Base-by-base conservation (phyloP, 164 flowering plant genomes). In the Malania oleifera region DNA sequence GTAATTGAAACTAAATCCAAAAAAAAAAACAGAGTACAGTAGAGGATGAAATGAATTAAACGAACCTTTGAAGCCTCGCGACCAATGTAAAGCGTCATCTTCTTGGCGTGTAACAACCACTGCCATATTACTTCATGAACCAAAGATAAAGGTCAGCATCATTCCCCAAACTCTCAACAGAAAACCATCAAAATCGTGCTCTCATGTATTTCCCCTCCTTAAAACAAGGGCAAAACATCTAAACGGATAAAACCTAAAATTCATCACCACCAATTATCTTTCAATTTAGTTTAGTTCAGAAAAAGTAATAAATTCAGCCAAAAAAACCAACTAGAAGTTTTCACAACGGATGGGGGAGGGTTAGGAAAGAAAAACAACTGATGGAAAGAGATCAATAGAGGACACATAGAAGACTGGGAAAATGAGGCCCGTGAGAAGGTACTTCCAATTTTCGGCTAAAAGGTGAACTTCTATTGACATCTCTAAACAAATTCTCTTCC, bases 1-100 rank as follows among this genome's bases (percentile, higher is more conserved):
- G 13, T 18, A 7, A 50, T 24, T 17, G n/a, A n/a, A n/a, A n/a
- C n/a, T n/a, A 41, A 49, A 46, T 49, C 19, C 45, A 27, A 64
- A 11, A 7, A 41, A 31, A 59, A 2, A 5, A 35, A 31, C 24
- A 53, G 25, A 12, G 29, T n/a, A n/a, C n/a, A n/a, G n/a, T n/a
- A n/a, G 39, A 37, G 49, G 10, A 20, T 9, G 45, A 17, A 53
- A 51, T 28, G 12, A 44, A 15, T 2, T 19, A 59, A 20, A 39
- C 45, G 57, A 66, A 91, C 98, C 98, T 91, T 92, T 5, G 98
- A 85, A 68, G 87, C 81, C 73, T 89, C 92, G 70, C 98, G 92
- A 74, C 89, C 83, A 75, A 89, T 80, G 84, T 89, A 85, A 82
- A 83, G 60, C 73, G 90, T 80, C 98, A 88, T 88, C 52, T 53